Percentiles rank a stretch among this genome's conserved stretches.
phyloP scores from a whole-genome alignment of 768 basidiomycete species.

The Auricularia cornea region DNA sequence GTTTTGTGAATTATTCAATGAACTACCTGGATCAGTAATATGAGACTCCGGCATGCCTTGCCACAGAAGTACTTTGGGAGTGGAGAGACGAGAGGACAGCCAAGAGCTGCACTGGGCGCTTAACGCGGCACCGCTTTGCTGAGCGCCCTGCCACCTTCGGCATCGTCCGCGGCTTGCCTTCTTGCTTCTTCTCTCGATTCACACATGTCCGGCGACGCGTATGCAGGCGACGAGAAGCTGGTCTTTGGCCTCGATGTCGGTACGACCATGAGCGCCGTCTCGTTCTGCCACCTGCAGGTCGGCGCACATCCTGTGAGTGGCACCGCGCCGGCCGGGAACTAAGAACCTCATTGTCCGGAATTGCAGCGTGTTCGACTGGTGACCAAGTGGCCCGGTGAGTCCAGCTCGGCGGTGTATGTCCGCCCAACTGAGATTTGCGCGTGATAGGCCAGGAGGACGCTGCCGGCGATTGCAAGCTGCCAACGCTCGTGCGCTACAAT shows the following conservation, averaged over 20 bases:
- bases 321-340: background rate
- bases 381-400: conserved; percentile 3
- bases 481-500: conserved; percentile 2
- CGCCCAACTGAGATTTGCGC: background rate
- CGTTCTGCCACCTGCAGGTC: background rate
- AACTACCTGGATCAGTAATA: too few relatives aligned
- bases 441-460: conserved; percentile 3
- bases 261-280: background rate
- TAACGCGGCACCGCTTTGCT: too few relatives aligned
- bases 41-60: too few relatives aligned
- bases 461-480: conserved; percentile 1
- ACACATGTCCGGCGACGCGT: background rate
- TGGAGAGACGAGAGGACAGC: too few relatives aligned
- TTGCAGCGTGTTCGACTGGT: conserved; percentile 2
- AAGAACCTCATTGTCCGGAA: background rate
- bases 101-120: too few relatives aligned
- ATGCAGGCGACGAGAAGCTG: conserved; percentile 1
- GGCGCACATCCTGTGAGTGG: background rate
- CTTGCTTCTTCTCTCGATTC: background rate
- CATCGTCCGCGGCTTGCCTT: too few relatives aligned
- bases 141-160: too few relatives aligned
- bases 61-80: too few relatives aligned
- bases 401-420: background rate
- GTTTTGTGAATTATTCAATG: too few relatives aligned
- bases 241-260: background rate